Evolutionary conservation across 179 eudicot genomes (phyloP).

Genomic region (Vitellaria paradoxa): DNA sequence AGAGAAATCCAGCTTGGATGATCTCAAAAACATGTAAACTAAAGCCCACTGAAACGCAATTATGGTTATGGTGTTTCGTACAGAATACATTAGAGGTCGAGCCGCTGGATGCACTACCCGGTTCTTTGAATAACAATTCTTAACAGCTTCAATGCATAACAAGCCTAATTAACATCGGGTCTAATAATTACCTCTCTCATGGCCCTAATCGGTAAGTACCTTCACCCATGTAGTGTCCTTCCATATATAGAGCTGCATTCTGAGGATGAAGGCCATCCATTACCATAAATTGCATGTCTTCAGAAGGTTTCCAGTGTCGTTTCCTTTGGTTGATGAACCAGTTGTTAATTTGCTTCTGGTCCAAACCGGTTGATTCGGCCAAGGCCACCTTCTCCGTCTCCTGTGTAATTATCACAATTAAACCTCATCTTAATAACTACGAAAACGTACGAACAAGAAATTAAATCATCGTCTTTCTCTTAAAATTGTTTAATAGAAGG

Average conservation of each 20-base stretch:
- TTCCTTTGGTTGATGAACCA: slow-evolving; percentile 11
- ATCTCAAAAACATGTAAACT: slow-evolving; percentile 1
- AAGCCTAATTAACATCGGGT: background rate
- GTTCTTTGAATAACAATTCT: background rate
- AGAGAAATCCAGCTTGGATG: background rate
- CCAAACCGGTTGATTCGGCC: slow-evolving; percentile 15
- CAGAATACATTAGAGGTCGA: background rate
- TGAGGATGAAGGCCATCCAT: background rate
- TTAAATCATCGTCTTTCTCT: background rate
- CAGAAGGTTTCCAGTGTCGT: slow-evolving; percentile 5
- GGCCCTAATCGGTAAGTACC: background rate
- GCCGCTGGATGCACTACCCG: slow-evolving; percentile 4
- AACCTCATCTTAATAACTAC: background rate
- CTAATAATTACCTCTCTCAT: background rate
- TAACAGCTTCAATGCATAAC: background rate
- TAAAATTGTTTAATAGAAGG: background rate
- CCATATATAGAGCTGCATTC: background rate
- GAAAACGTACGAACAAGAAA: background rate
- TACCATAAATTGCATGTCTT: slow-evolving; percentile 1
- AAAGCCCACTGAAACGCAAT: background rate
- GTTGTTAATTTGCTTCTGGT: slow-evolving; percentile 7
- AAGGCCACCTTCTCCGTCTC: slow-evolving; percentile 18
- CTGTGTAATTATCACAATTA: background rate
- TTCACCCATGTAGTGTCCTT: slow-evolving; percentile 4
- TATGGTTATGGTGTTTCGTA: background rate